phyloP scores from a whole-genome alignment of 163 green algal genomes.

The Coccomyxa subellipsoidea region DNA sequence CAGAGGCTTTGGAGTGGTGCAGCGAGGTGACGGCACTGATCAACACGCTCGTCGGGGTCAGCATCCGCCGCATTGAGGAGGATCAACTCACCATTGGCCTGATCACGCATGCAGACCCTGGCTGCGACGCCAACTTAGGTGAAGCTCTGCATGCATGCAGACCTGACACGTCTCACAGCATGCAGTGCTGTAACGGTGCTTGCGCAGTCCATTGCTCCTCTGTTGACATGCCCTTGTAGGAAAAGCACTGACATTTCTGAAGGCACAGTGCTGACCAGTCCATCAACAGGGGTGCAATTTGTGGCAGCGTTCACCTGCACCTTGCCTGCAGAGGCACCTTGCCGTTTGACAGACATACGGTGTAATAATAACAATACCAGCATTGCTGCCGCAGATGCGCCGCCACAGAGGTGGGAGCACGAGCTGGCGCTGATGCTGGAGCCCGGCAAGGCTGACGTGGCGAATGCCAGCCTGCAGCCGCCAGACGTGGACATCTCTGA shows the following conservation, averaged over 20 bases:
- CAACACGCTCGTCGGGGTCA: not conserved
- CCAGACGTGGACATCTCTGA: not conserved
- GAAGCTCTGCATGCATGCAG: no score
- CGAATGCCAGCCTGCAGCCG: not conserved
- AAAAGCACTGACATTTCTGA: no score
- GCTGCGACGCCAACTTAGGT: not conserved
- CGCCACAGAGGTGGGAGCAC: not conserved
- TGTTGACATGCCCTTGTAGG: no score
- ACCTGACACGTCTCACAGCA: no score
- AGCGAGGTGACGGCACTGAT: not conserved
- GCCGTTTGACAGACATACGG: no score
- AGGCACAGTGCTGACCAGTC: no score
- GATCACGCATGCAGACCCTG: not conserved
- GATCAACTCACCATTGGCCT: not conserved
- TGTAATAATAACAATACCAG: no score
- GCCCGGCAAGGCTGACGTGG: not conserved
- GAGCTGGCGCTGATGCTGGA: constrained; percentile 1
- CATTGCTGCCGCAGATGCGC: not conserved
- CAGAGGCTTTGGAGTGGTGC: constrained; percentile 4
- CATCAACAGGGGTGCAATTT: no score
- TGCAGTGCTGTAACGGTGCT: no score
- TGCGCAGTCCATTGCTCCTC: no score
- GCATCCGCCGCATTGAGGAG: not conserved
- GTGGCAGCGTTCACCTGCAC: no score
- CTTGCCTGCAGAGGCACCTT: no score